Evolutionary conservation across 1,284 basidiomycete species (phyloP).

Genomic region (Leccinum griseonigrum): DNA sequence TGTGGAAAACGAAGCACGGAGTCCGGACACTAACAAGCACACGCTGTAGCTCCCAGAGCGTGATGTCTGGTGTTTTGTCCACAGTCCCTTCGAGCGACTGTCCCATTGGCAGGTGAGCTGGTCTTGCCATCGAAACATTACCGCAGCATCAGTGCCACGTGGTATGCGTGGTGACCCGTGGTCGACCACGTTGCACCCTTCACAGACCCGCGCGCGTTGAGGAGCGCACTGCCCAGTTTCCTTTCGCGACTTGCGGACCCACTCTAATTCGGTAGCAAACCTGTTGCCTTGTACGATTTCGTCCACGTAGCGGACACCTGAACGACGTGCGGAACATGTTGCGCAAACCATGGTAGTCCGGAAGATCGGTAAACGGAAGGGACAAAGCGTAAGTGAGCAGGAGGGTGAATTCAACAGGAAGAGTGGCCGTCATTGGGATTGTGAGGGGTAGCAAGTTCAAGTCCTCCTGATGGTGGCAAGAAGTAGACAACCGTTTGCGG

Average conservation of each 20-base stretch:
- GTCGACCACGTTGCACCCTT: constrained; percentile 26
- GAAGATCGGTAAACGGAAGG: constrained; percentile 87
- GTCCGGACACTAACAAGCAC: too few relatives aligned
- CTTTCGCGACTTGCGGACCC: constrained; percentile 24
- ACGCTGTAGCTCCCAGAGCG: too few relatives aligned
- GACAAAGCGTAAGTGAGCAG: constrained; percentile 84
- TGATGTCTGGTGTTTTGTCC: too few relatives aligned
- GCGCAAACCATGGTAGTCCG: constrained; percentile 86
- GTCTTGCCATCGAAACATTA: too few relatives aligned
- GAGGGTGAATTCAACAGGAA: constrained; percentile 87
- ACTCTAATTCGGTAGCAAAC: constrained; percentile 25
- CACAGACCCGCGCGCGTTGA: constrained; percentile 33
- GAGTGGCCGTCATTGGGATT: constrained; percentile 71
- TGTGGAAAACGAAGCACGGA: too few relatives aligned
- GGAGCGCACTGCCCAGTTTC: constrained; percentile 10
- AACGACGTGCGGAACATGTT: constrained; percentile 71
- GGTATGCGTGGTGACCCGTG: too few relatives aligned
- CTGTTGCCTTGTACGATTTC: constrained; percentile 47
- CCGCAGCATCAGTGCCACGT: too few relatives aligned
- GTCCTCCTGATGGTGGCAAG: constrained; percentile 16
- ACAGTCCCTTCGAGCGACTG: too few relatives aligned
- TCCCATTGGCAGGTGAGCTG: too few relatives aligned
- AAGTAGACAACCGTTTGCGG: constrained; percentile 20
- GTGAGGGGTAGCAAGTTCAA: constrained; percentile 9
- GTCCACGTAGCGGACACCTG: constrained; percentile 51